phyloP scores from a whole-genome alignment of 2,329 filamentous ascomycete species.

The Aspergillus chevalieri region DNA sequence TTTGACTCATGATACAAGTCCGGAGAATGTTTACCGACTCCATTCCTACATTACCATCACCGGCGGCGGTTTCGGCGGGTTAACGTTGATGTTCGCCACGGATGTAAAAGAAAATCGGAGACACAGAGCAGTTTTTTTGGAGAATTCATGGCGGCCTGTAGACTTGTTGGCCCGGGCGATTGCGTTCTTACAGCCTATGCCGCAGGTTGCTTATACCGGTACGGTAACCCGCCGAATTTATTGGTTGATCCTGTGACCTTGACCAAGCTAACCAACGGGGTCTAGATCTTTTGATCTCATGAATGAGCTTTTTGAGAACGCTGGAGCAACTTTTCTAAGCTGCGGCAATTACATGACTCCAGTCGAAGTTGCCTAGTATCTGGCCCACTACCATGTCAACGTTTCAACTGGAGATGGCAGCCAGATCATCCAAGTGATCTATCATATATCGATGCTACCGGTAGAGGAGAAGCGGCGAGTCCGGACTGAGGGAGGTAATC shows the following conservation, averaged over 20 bases:
- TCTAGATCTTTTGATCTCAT: slow-evolving; percentile 36
- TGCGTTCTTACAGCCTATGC: slow-evolving; percentile 37
- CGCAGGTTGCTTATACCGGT: slow-evolving; percentile 37
- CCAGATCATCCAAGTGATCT: slow-evolving; percentile 33
- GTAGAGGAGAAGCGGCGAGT: slow-evolving; percentile 5
- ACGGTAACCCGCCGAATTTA: neutral
- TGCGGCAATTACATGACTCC: slow-evolving; percentile 27
- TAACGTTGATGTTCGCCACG: slow-evolving; percentile 36
- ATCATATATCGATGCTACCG: slow-evolving; percentile 29
- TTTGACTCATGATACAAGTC: slow-evolving; percentile 29
- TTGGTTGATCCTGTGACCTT: too few relatives aligned
- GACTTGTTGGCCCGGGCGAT: slow-evolving; percentile 31
- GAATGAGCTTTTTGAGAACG: slow-evolving; percentile 37
- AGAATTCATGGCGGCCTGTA: slow-evolving; percentile 21
- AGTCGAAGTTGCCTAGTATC: slow-evolving; percentile 17
- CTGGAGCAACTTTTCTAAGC: slow-evolving; percentile 35
- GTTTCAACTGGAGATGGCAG: slow-evolving; percentile 35
- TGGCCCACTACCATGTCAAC: slow-evolving; percentile 32
- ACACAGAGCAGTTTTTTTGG: slow-evolving; percentile 33
- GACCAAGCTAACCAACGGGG: neutral
- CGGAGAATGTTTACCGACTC: slow-evolving; percentile 33
- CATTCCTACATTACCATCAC: slow-evolving; percentile 38
- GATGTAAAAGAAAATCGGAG: slow-evolving; percentile 38
- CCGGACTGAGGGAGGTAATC: slow-evolving; percentile 37
- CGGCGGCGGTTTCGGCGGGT: slow-evolving; percentile 32